Conservation (phyloP, 2,329 filamentous ascomycete genomes). For the Hymenoscyphus fraxineus region DNA sequence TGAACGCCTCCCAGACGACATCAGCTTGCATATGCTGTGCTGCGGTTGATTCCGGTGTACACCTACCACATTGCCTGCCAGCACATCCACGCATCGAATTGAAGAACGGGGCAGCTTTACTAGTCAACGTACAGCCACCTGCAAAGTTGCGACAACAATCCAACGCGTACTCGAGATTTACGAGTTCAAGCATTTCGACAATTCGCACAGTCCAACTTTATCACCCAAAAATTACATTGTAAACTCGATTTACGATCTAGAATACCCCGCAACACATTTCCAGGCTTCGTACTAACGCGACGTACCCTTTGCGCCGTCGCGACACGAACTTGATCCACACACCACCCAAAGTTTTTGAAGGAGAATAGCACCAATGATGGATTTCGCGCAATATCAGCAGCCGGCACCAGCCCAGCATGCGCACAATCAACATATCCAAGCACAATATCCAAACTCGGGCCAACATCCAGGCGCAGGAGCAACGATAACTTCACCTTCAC, state of each 20-base stretch:
- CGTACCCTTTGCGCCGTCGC: constrained; percentile 15
- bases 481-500: constrained; percentile 68
- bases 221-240: neutral
- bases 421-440: constrained; percentile 55
- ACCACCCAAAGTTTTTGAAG: constrained; percentile 28
- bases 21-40: constrained; percentile 58
- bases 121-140: constrained; percentile 27
- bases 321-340: constrained; percentile 12
- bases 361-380: constrained; percentile 54
- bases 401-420: constrained; percentile 55
- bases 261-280: constrained; percentile 7
- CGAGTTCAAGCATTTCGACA: neutral
- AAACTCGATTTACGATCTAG: neutral
- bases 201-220: neutral
- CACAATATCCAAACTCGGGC: constrained; percentile 59
- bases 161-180: constrained; percentile 22
- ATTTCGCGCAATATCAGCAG: constrained; percentile 71
- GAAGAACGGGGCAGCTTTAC: constrained; percentile 35
- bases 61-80: constrained; percentile 54
- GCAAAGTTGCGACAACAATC: constrained; percentile 26
- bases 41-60: constrained; percentile 50
- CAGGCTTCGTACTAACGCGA: constrained; percentile 16
- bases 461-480: constrained; percentile 47
- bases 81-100: constrained; percentile 53
- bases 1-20: constrained; percentile 40